Evolutionary conservation across 352 stramenopile genomes (phyloP), one percentile per base, ranked within the genome.

Genomic region (Phytophthora kernoviae): DNA sequence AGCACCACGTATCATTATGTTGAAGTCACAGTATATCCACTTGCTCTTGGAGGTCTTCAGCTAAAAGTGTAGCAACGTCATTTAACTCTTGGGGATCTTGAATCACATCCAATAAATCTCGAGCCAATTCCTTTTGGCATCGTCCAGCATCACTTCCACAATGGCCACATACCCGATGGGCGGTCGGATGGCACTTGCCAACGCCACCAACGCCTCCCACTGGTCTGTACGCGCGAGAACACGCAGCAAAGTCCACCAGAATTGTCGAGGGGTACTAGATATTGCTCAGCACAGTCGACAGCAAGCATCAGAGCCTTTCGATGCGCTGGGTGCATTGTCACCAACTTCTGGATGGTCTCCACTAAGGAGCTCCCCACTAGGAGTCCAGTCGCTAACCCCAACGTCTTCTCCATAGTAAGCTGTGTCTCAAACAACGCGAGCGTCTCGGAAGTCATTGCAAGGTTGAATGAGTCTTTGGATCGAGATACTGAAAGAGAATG

Each of bases 311-410:
- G 65, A 27, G 75, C 71, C 10, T 69, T 53, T 11, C 57, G 54
- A 30, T 84, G 65, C 1, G 62, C 65, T 9, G 78, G 65, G 37
- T 83, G 76, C 22, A 90, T 54, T 21, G 65, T 73, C 21, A 88
- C 55, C n/a, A 88, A 46, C 48, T 88, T 87, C 42, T 87, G 66
- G 30, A 88, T 49, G 24, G 76, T 88, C 49, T 88, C 76, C 24
- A 86, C 51, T 10, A 88, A 65, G 0, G 78, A 90, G 18, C 57
- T 63, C 8, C 81, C 74, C 8, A 88, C 65, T 15, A 90, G 50
- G 34, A 77, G 62, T 11, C 77, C 73, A 17, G 80, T 58, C 7
- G 84, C 61, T 26, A 75, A 56, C n/a, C 56, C 65, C 18, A 90
- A 55, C 0, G 54, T 55, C 17, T 65, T 58, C 43, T 88, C 67